These are phyloP conservation scores for Fomitopsis pinicola DNA, from an alignment of 1,284 basidiomycete genomes.

Conservation along the genomic window DNA sequence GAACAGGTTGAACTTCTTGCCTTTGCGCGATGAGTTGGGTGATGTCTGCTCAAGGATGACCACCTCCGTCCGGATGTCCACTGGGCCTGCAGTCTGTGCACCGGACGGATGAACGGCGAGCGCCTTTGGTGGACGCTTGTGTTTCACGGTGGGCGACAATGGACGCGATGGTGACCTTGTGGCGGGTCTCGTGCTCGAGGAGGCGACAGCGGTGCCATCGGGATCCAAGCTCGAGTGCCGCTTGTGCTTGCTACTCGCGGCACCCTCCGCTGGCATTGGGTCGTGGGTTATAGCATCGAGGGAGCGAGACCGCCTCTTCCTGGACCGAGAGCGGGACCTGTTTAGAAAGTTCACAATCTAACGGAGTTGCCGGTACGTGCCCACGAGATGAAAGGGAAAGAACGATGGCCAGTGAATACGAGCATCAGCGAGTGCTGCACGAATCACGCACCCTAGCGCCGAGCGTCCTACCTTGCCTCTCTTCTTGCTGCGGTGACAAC, in stretches of 20 bases:
- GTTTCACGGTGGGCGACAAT: slow-evolving; percentile 55
- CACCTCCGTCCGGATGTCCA: slow-evolving; percentile 17
- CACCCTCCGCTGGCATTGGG: slow-evolving; percentile 17
- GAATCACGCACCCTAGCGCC: slow-evolving; percentile 23
- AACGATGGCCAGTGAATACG: slow-evolving; percentile 5
- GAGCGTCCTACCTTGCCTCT: slow-evolving; percentile 23
- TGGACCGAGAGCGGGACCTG: slow-evolving; percentile 32
- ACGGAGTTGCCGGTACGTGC: not conserved
- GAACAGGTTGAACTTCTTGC: slow-evolving; percentile 27
- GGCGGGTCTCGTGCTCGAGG: slow-evolving; percentile 38
- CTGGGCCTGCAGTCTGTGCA: slow-evolving; percentile 13
- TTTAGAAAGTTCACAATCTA: slow-evolving; percentile 32
- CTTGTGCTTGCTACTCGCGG: slow-evolving; percentile 20
- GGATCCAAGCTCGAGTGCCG: slow-evolving; percentile 21
- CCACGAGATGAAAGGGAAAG: not conserved
- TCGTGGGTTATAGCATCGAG: slow-evolving; percentile 25
- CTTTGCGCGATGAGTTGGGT: slow-evolving; percentile 19
- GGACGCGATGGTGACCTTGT: slow-evolving; percentile 54
- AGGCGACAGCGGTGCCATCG: slow-evolving; percentile 20
- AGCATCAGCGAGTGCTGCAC: not conserved
- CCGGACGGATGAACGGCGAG: slow-evolving; percentile 9
- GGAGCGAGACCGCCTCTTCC: slow-evolving; percentile 28
- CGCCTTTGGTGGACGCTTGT: slow-evolving; percentile 13
- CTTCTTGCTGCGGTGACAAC: slow-evolving; percentile 13
- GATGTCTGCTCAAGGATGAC: slow-evolving; percentile 14